These are phyloP conservation scores for Sparassis latifolia DNA, from an alignment of 1,284 basidiomycete species.

Conservation along the genomic window DNA sequence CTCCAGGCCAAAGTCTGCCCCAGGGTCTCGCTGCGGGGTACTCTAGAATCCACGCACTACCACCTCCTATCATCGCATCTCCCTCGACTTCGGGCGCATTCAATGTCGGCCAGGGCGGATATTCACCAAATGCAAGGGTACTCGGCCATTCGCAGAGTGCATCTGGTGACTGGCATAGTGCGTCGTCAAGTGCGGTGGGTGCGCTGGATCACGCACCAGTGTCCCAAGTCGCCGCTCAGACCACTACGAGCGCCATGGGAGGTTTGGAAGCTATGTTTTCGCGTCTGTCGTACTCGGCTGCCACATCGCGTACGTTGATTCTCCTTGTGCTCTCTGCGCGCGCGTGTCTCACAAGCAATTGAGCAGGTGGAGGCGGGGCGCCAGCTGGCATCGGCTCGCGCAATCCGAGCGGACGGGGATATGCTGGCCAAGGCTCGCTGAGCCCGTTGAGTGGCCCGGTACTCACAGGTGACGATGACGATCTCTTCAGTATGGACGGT, in stretches of 20 bases:
- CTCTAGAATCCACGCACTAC: conserved; percentile 74
- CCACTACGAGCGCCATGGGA: conserved; percentile 6
- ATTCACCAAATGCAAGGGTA: conserved; percentile 22
- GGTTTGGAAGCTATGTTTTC: conserved; percentile 26
- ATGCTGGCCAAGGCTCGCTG: conserved; percentile 30
- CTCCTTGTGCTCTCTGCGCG: conserved; percentile 3
- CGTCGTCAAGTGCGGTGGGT: conserved; percentile 20
- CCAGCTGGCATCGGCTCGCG: conserved; percentile 26
- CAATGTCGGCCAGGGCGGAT: conserved; percentile 20
- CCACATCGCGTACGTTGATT: conserved; percentile 20
- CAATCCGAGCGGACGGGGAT: conserved; percentile 34
- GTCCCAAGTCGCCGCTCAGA: conserved; percentile 9
- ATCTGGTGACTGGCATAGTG: conserved; percentile 27
- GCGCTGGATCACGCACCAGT: conserved; percentile 26
- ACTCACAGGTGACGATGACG: conserved; percentile 54
- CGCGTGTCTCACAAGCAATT: background rate
- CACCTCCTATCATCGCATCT: conserved; percentile 36
- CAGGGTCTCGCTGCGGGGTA: conserved; percentile 84
- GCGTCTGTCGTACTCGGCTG: conserved; percentile 25
- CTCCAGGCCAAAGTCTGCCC: conserved; percentile 82
- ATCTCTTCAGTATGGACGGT: conserved; percentile 62
- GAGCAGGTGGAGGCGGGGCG: conserved; percentile 10
- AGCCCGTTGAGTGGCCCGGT: conserved; percentile 56
- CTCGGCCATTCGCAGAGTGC: conserved; percentile 18
- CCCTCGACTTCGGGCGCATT: conserved; percentile 32